Evolutionary conservation across 2,329 filamentous ascomycete species (phyloP).

Genomic region (Didymella sp.): DNA sequence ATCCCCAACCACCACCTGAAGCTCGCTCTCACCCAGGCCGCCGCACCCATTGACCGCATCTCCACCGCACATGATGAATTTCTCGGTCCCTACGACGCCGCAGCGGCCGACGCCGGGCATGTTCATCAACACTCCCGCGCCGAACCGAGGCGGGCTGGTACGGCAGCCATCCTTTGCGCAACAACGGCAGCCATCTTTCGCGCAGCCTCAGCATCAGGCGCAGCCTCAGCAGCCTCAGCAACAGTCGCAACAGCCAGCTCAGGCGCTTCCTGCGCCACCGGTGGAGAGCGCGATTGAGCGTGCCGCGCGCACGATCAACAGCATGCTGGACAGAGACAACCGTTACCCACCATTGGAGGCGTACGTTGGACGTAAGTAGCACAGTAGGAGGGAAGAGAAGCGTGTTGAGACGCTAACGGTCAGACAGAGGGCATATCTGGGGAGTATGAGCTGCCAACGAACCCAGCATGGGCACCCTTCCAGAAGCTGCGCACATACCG

Average conservation of each 20-base stretch:
- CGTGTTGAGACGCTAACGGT: slow-evolving; percentile 38
- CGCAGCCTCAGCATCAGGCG: slow-evolving; percentile 32
- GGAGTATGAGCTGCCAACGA: slow-evolving; percentile 81
- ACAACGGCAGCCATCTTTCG: slow-evolving; percentile 33
- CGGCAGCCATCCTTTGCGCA: slow-evolving; percentile 32
- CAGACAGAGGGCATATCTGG: slow-evolving; percentile 81
- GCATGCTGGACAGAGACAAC: slow-evolving; percentile 75
- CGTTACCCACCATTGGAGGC: slow-evolving; percentile 88
- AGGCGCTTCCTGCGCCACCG: slow-evolving; percentile 33
- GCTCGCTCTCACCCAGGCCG: slow-evolving; percentile 32
- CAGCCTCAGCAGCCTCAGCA: slow-evolving; percentile 28
- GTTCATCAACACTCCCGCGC: slow-evolving; percentile 76
- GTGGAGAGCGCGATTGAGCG: slow-evolving; percentile 71
- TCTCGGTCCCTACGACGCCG: slow-evolving; percentile 58
- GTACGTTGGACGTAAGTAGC: slow-evolving; percentile 79
- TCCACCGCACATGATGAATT: slow-evolving; percentile 34
- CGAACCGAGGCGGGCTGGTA: slow-evolving; percentile 41
- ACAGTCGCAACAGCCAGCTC: slow-evolving; percentile 29
- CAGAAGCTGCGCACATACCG: slow-evolving; percentile 85
- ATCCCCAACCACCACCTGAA: slow-evolving; percentile 35
- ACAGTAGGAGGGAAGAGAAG: not conserved
- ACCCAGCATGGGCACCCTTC: slow-evolving; percentile 82
- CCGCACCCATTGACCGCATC: slow-evolving; percentile 27
- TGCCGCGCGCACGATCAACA: slow-evolving; percentile 83
- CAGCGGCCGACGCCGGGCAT: slow-evolving; percentile 76